Evolutionary conservation across 1,284 basidiomycete species (phyloP), one percentile per base, ranked within the genome.

Genomic region (Pseudozyma pruni): DNA sequence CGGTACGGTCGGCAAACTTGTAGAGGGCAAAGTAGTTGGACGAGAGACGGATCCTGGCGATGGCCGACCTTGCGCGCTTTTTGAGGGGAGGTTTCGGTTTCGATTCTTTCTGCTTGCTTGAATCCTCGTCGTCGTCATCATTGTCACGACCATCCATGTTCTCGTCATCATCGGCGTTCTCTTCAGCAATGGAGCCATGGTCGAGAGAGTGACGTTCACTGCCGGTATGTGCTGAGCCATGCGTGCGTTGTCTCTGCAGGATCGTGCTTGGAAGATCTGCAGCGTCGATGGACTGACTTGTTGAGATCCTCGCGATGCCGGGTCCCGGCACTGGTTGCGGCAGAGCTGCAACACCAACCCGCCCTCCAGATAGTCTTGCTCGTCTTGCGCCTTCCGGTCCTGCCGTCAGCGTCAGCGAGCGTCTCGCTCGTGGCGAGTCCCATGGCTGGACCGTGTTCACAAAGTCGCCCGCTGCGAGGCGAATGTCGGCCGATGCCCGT

Each of bases 21-120:
- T 73, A 75, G 6, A 77, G 67, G 0, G 57, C 59, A 41, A 73
- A 54, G 48, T 77, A 77, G 60, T 70, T 70, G 52, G 67, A 70
- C 10, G 55, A 52, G 45, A 70, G 52, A 35, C 46, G 51, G 17
- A 64, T 53, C 41, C 14, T 43, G 25, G 32, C 34, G 52, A 60
- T 23, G 39, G 57, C 38, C 6, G 46, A 17, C 37, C 32, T 45
- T 33, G 29, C 8, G 25, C 64, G 59, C 27, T 58, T 19, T 17
- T 43, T 45, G 45, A 53, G 31, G 5, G 35, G 20, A 22, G 7
- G 23, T 25, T 43, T 53, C 6, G 25, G 35, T 10, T 47, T 39
- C 2, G 41, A 27, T 13, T 53, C 40, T 20, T 54, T 51, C 16
- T 33, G n/a, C 22, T 40, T 16, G 22, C 17, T 29, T 19, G 55